Evolutionary conservation across 116 monocot genomes (phyloP), one percentile per base, ranked within the genome.

Genomic region (Phalaenopsis hybrid): DNA sequence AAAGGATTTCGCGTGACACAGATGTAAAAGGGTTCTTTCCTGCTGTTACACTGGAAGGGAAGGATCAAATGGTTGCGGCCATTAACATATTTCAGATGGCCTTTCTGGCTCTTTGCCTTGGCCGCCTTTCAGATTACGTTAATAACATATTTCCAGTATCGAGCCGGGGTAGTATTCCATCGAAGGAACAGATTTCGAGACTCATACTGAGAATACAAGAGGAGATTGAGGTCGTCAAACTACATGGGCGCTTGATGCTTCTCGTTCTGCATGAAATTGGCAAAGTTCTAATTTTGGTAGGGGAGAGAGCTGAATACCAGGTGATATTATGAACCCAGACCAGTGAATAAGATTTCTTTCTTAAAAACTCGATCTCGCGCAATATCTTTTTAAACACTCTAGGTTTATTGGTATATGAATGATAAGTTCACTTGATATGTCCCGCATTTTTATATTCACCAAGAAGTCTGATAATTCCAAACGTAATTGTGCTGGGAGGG

Each of bases 291-390:
- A 80, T 93, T 44, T 78, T 99, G 44, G 57, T 99, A 73, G 89
- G 93, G n/a, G 86, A 99, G 84, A 93, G 89, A 90, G 95, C 92
- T 83, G 98, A 99, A 86, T 95, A 92, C 79, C 98, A 99, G 92
- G 95, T 95, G 88, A 59, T 21, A 12, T 70, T 70, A 70, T 70
- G 12, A 70, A 18, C 70, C 34, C 20, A 10, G 8, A 70, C 70
- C 10, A 70, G 4, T 70, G 1, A 33, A 65, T 65, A 25, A 21
- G 25, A 65, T 23, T 67, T 15, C 28, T 67, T 23, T 25, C 3
- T 25, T 15, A 67, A 37, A 16, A 25, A 34, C 9, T 41, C 72
- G 8, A 72, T 37, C 72, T 65, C 8, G 25, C 37, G 72, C 31
- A 73, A 3, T 65, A 65, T 65, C n/a, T 65, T 23, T 65, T 21